Evolutionary conservation across 495 filamentous ascomycete species (phyloP), one percentile per base, ranked within the genome.

Genomic region (Tuber indicum): DNA sequence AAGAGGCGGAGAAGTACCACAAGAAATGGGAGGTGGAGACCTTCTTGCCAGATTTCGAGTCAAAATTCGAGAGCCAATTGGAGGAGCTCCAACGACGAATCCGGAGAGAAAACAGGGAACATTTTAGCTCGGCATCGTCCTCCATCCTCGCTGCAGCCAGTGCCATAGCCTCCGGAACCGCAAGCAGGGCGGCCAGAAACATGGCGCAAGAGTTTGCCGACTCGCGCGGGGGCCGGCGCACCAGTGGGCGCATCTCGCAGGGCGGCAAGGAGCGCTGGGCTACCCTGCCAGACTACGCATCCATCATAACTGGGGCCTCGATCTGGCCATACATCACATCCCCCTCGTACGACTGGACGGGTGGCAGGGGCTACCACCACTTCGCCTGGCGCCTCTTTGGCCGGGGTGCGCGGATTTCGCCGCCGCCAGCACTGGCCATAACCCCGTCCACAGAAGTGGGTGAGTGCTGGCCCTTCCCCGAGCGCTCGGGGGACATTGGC

Each of bases 381-480:
- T 81, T 81, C n/a, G 58, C 32, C 26, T 66, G 58, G 58, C 75
- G 36, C 26, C 21, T 81, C 23, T 82, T 80, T 47, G 47, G 80
- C 74, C 76, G 77, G 44, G 75, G 75, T 44, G 72, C 75, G 73
- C 85, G 84, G 12, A 58, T 86, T 75, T 77, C 77, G 4, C 83
- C 85, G 39, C 81, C 78, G 3, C 84, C 82, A 5, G 72, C 75
- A n/a, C 81, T 82, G 14, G 91, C 90, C 0, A 84, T 92, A 21
- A 80, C 83, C 4, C 82, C 81, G 44, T 92, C 91, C 89, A 83
- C 86, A 4, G 89, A 92, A 45, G 86, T 88, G 32, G 89, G 89
- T 45, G 88, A 92, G 66, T 92, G 91, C 84, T 93, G 89, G 89
- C 92, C 91, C 87, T 52, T 88, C 85, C 36, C 84, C 83, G 58